Percentiles rank a stretch among this genome's conserved stretches.
phyloP scores from a whole-genome alignment of 163 green algal genomes.

The Coccomyxa subellipsoidea region DNA sequence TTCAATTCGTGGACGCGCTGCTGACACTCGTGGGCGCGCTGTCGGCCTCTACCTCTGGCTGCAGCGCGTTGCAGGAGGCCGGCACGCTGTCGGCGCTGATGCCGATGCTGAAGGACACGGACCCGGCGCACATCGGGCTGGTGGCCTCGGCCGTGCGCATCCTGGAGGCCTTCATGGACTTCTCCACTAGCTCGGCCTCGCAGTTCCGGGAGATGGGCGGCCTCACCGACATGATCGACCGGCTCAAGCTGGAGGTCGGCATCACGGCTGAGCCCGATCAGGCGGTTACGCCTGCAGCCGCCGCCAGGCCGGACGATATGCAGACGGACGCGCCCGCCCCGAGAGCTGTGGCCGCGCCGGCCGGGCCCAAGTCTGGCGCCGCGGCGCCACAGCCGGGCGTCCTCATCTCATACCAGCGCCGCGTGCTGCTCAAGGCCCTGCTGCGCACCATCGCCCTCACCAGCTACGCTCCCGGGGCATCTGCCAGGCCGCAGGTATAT shows the following conservation, averaged over 20 bases:
- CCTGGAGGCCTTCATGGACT: slow-evolving; percentile 91
- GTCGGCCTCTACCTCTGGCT: slow-evolving; percentile 58
- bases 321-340: slow-evolving; percentile 10
- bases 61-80: slow-evolving; percentile 68
- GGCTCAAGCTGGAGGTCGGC: slow-evolving; percentile 67
- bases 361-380: not conserved
- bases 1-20: slow-evolving; percentile 75
- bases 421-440: slow-evolving; percentile 86
- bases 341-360: slow-evolving; percentile 19
- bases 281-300: not conserved
- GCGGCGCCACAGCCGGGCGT: not conserved
- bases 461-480: slow-evolving; percentile 60
- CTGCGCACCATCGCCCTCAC: slow-evolving; percentile 72
- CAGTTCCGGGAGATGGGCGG: slow-evolving; percentile 81
- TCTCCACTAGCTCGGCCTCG: slow-evolving; percentile 47
- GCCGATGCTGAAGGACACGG: slow-evolving; percentile 69
- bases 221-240: slow-evolving; percentile 65
- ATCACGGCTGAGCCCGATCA: no score
- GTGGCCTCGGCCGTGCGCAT: slow-evolving; percentile 69
- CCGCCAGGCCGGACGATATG: slow-evolving; percentile 17
- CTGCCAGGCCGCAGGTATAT: slow-evolving; percentile 22
- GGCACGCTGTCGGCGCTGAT: slow-evolving; percentile 80
- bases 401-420: slow-evolving; percentile 57
- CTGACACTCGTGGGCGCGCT: slow-evolving; percentile 74
- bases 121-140: slow-evolving; percentile 56